Base-by-base conservation (phyloP, 73 alveolate genomes). In the Paramecium sexaurelia region DNA sequence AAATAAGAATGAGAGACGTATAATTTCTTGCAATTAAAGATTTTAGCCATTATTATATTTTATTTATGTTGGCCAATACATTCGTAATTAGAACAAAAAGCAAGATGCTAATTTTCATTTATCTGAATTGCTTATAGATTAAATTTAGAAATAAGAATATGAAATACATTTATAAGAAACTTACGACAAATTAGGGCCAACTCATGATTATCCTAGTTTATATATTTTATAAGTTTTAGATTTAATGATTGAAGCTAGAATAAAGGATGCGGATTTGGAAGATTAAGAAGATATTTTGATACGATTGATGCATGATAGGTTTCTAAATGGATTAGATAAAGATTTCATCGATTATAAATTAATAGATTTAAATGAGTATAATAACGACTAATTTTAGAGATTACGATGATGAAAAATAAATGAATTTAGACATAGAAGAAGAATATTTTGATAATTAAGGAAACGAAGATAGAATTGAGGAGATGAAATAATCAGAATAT, bases 251-350 rank as follows among this genome's bases (percentile, higher is more conserved):
- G 92, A 57, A 91, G 56, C 47, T 57, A 92, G 32, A 26, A 75
- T 92, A 27, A 40, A 47, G n/a, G 93, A 89, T 33, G 17, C 92
- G 32, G 96, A 93, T 13, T 47, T 83, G 27, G 96, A 93, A 36
- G 96, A 93, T 75, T 20, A 91, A 27, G 95, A 91, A 39, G 96
- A 93, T 85, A 94, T 88, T 29, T 45, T 93, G 37, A 89, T 93
- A 17, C 84, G 96, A 11, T 51, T 93, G 55, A 93, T 93, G 96
- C 96, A 93, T 91, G 82, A 91, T 11, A 93, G 93, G 55, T 93
- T 93, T 33, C 10, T 93, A 43, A 43, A 84, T 40, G 96, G 96
- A 68, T 56, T 55, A 43, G 96, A 93, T 51, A 22, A 19, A 24
- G 90, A 91, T 26, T 91, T 40, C 24, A 84, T 92, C 19, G 43